A percentile compares a stretch with the other conserved stretches of the same genome.
Evolutionary conservation across 371 early-diverging fungal species (phyloP).

Genomic region (Batrachochytrium dendrobatidis): DNA sequence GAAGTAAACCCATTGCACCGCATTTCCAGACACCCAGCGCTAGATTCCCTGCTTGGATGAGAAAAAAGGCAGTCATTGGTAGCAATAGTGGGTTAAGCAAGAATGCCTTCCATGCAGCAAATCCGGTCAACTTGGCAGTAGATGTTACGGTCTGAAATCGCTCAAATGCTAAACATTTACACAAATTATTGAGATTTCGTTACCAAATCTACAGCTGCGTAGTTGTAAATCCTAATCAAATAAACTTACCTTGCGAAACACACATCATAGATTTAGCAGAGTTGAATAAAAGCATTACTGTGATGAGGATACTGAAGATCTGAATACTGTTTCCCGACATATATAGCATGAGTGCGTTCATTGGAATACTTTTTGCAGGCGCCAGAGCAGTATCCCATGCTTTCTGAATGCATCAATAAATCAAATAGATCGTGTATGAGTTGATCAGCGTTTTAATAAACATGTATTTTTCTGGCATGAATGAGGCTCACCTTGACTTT

Average conservation of each 20-base stretch:
- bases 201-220: background rate
- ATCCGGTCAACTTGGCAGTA: conserved; percentile 9
- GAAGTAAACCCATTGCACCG: conserved; percentile 89
- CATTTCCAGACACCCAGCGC: conserved; percentile 85
- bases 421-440: background rate
- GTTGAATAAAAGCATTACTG: conserved; percentile 88
- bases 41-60: conserved; percentile 70
- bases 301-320: conserved; percentile 91
- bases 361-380: conserved; percentile 87
- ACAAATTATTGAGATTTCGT: conserved; percentile 2
- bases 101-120: conserved; percentile 5
- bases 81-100: conserved; percentile 42
- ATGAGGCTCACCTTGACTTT: conserved; percentile 4
- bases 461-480: background rate
- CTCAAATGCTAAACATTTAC: conserved; percentile 49
- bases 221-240: background rate
- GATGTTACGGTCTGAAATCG: conserved; percentile 52
- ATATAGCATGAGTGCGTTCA: conserved; percentile 96
- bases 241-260: conserved; percentile 29
- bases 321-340: conserved; percentile 95
- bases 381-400: conserved; percentile 94
- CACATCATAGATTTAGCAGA: conserved; percentile 72
- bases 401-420: conserved; percentile 47
- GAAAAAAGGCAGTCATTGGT: conserved; percentile 74
- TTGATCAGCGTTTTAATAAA: background rate